These are phyloP conservation scores for Rubia tinctorum DNA, from an alignment of 305 asterid species.

Conservation along the genomic window DNA sequence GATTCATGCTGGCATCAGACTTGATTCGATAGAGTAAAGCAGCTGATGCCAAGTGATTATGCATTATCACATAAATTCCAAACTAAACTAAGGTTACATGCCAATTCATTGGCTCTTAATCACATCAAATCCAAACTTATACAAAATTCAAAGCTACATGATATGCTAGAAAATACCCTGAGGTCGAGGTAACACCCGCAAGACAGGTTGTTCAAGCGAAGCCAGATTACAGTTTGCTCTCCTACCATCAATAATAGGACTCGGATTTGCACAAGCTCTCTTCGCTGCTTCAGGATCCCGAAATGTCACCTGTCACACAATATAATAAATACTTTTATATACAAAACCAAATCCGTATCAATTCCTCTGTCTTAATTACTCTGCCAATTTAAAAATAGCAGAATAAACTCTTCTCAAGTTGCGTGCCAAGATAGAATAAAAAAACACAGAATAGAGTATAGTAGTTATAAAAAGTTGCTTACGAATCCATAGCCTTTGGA, in stretches of 20 bases:
- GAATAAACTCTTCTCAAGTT: not conserved
- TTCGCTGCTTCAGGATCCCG: slow-evolving; percentile 38
- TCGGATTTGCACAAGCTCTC: slow-evolving; percentile 37
- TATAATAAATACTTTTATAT: not conserved
- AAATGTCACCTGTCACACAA: slow-evolving; percentile 33
- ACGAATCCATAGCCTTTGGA: no score
- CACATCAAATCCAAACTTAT: not conserved
- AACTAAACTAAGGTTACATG: not conserved
- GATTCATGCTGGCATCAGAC: no score
- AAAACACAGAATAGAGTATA: no score
- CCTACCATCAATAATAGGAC: slow-evolving; percentile 42
- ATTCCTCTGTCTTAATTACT: not conserved
- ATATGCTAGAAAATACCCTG: slow-evolving; percentile 21
- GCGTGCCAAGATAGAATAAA: not conserved
- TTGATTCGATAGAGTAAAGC: no score
- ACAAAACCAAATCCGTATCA: not conserved
- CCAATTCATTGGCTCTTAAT: not conserved
- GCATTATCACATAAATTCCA: not conserved
- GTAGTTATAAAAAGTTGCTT: no score
- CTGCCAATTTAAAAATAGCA: no score
- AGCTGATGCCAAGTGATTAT: not conserved
- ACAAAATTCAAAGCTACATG: not conserved
- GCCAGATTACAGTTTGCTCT: slow-evolving; percentile 41
- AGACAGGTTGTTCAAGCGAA: slow-evolving; percentile 31
- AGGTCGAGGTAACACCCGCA: slow-evolving; percentile 28